Base-by-base conservation (phyloP, 2,329 filamentous ascomycete species). In the Colletotrichum agaves region DNA sequence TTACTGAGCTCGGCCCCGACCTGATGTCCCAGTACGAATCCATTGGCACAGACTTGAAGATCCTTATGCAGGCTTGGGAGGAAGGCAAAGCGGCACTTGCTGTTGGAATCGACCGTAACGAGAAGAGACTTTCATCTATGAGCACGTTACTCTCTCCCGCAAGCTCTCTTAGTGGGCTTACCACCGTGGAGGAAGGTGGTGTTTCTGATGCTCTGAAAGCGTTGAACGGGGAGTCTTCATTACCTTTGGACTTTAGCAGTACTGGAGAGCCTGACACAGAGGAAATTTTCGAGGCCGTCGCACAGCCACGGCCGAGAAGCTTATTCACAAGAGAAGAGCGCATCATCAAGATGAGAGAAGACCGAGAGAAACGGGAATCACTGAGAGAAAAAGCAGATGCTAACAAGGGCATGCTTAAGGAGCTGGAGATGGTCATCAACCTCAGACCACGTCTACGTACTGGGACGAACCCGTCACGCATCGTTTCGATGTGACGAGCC, bases 1-100 rank as follows among this genome's bases (percentile, higher is more conserved):
- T 93, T 17, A 88, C 89, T 4, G 92, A 97, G 71, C 86, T 97
- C 15, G 93, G 92, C 0, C 87, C 90, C 0, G 90, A 89, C 70
- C 85, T 98, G 43, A 90, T 97, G 85, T 82, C 90, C 21, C 96
- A 98, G 75, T 99, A 98, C 78, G 96, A 99, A 63, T 95, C 94
- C 4, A 97, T 99, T 70, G 96, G 96, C 3, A 85, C 90, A 27
- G 96, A 99, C 75, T 85, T 99, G 49, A 91, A 91, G 76, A 87
- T 90, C 47, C 82, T 97, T 56, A 89, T 94, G 78, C 86, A 91
- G 70, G 92, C 93, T 70, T 97, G 94, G 94, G 93, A 97, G 74
- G 88, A 91, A 59, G 96, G 95, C 57, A 95, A 92, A 77, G 87
- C 90, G n/a, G 90, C 93, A 5, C 83, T 99, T 59, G 90, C 93